These are phyloP conservation scores for Geotrichum phurueaensis DNA, from an alignment of 1,139 yeast genomes.

Conservation along the genomic window DNA sequence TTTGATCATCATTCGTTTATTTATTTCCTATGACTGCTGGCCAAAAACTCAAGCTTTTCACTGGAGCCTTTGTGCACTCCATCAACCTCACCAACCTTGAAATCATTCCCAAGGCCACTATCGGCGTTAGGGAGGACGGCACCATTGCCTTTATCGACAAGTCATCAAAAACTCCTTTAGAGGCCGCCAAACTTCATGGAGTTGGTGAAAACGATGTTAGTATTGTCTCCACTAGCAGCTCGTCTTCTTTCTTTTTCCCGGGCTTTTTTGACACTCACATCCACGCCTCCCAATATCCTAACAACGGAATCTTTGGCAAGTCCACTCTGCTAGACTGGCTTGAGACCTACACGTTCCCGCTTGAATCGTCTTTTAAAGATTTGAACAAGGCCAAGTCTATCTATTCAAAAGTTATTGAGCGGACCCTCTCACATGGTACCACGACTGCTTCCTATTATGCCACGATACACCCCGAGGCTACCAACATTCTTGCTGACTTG, in stretches of 20 bases:
- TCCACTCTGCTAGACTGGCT: constrained; percentile 87
- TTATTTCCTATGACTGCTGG: constrained; percentile 3
- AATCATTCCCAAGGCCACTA: constrained; percentile 43
- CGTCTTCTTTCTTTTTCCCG: constrained; percentile 61
- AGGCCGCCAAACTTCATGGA: constrained; percentile 23
- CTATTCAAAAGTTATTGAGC: constrained; percentile 57
- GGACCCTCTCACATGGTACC: constrained; percentile 74
- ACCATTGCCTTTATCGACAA: constrained; percentile 41
- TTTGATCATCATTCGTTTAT: not conserved
- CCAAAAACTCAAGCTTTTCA: constrained; percentile 32
- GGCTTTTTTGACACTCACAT: constrained; percentile 95
- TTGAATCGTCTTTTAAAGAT: constrained; percentile 59
- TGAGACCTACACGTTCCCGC: constrained; percentile 76
- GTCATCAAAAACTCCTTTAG: constrained; percentile 18
- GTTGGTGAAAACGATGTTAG: constrained; percentile 18
- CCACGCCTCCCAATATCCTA: constrained; percentile 97
- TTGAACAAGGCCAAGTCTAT: constrained; percentile 50
- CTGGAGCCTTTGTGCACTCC: constrained; percentile 56
- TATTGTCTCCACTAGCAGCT: constrained; percentile 22
- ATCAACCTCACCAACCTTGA: constrained; percentile 46
- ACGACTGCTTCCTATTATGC: constrained; percentile 91
- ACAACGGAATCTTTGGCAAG: constrained; percentile 82
- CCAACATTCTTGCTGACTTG: constrained; percentile 69
- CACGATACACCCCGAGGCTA: constrained; percentile 71
- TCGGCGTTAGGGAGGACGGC: constrained; percentile 51